Base-by-base conservation (phyloP, 306 rosid genomes). In the Cyclanthera cordifolia region DNA sequence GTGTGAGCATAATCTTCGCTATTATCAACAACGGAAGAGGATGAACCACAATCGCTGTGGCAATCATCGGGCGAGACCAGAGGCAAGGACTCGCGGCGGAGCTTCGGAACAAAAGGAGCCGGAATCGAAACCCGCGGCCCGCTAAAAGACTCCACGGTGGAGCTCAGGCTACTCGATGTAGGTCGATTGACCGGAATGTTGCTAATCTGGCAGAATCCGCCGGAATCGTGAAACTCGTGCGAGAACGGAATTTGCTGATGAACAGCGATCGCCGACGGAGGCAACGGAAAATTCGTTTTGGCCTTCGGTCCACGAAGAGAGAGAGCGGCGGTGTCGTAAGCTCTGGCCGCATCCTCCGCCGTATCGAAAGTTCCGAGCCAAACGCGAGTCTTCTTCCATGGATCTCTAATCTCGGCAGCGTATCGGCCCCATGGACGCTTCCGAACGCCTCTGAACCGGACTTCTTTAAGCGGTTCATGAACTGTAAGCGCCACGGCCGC, bases 381-480 rank as follows among this genome's bases (percentile, higher is more conserved):
- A 3, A 88, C 96, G 21, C 96, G 90, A 0, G 85, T 78, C 56
- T 87, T 91, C 74, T 81, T 91, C 91, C 84, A 87, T 2, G 97
- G 96, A 84, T 91, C 96, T 73, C 97, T 70, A 59, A 91, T 91
- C 83, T 91, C 97, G 4, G 97, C 97, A 0, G 95, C 97, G 83
- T 79, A 91, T 72, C 96, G 75, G 1, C 97, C 97, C 96, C 96
- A 87, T 1, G 96, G 97, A 0, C 97, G 87, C 87, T 91, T 91
- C 57, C 97, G 67, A 0, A 91, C 96, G 25, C 97, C 97, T 66
- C 96, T 80, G 80, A 77, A 91, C 28, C 89, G 78, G 68, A 80
- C 76, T 63, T 87, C 95, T 17, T 75, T 79, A 27, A 41, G 68
- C 41, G 77, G 24, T 30, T 64, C 76, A 27, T 53, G 72, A 43